phyloP scores from a whole-genome alignment of 1,139 yeast species.

The Taphrina wiesneri region DNA sequence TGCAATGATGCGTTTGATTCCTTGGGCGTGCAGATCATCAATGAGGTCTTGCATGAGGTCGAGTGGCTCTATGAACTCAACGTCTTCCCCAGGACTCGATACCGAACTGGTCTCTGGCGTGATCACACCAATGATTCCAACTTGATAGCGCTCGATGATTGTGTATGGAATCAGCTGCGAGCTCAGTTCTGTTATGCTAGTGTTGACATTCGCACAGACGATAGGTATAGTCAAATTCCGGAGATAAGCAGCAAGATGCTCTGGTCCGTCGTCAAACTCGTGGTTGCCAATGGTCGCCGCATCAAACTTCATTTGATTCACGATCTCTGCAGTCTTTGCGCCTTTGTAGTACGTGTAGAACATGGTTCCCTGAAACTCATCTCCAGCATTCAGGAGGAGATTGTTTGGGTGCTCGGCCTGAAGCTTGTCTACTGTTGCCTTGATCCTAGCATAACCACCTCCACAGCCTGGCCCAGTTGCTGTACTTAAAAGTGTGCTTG shows the following conservation, averaged over 20 bases:
- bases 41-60: conserved; percentile 42
- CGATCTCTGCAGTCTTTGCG: conserved; percentile 25
- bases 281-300: conserved; percentile 32
- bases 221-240: conserved; percentile 23
- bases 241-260: conserved; percentile 25
- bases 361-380: conserved; percentile 33
- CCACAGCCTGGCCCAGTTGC: background rate
- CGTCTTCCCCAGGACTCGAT: conserved; percentile 24
- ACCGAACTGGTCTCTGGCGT: conserved; percentile 29
- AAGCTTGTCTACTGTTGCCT: conserved; percentile 12
- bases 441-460: conserved; percentile 33
- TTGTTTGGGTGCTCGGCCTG: conserved; percentile 15
- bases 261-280: conserved; percentile 33
- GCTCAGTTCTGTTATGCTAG: conserved; percentile 10
- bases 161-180: conserved; percentile 16
- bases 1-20: conserved; percentile 26
- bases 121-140: conserved; percentile 26
- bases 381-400: conserved; percentile 30
- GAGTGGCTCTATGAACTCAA: conserved; percentile 33
- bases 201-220: conserved; percentile 30
- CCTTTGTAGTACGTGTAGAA: conserved; percentile 32
- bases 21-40: conserved; percentile 39
- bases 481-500: background rate
- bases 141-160: background rate
- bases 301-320: conserved; percentile 21